These are phyloP conservation scores for Paecilomyces niveus DNA, from an alignment of 2,329 filamentous ascomycete species.

Conservation along the genomic window DNA sequence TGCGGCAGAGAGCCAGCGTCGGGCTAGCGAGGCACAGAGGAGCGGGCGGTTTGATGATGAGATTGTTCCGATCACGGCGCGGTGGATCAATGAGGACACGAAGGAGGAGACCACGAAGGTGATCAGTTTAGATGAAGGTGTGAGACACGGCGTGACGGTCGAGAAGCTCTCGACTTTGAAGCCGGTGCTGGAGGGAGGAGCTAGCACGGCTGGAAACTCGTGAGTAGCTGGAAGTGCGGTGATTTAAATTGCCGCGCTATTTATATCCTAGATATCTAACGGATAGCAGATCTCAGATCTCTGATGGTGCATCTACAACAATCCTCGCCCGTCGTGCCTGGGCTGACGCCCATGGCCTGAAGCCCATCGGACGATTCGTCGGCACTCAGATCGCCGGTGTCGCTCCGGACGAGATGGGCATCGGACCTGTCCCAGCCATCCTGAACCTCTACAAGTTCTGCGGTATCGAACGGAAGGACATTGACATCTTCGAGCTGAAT, in stretches of 20 bases:
- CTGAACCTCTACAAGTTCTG: slow-evolving; percentile 72
- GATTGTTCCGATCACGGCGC: slow-evolving; percentile 78
- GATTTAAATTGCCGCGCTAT: not conserved
- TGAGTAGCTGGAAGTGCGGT: slow-evolving; percentile 3
- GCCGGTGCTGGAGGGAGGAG: slow-evolving; percentile 77
- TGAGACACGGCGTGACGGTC: slow-evolving; percentile 75
- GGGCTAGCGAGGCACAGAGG: slow-evolving; percentile 80
- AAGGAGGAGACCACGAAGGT: slow-evolving; percentile 63
- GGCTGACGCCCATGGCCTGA: slow-evolving; percentile 72
- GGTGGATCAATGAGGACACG: slow-evolving; percentile 65
- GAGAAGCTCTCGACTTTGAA: slow-evolving; percentile 74
- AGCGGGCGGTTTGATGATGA: slow-evolving; percentile 81
- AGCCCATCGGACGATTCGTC: slow-evolving; percentile 85
- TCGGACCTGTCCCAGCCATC: slow-evolving; percentile 51
- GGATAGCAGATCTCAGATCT: slow-evolving; percentile 15
- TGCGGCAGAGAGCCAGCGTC: slow-evolving; percentile 73
- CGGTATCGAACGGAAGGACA: slow-evolving; percentile 67
- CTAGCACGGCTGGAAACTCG: slow-evolving; percentile 62
- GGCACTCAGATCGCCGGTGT: slow-evolving; percentile 81
- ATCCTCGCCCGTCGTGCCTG: slow-evolving; percentile 87
- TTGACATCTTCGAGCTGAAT: slow-evolving; percentile 86
- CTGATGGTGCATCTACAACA: slow-evolving; percentile 61
- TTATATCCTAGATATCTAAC: not conserved
- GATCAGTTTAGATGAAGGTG: slow-evolving; percentile 63
- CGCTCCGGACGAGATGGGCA: slow-evolving; percentile 89